A percentile compares a stretch with the other conserved stretches of the same genome.
Conservation (phyloP, 352 stramenopile genomes). For the Pythium pyrilobum region DNA sequence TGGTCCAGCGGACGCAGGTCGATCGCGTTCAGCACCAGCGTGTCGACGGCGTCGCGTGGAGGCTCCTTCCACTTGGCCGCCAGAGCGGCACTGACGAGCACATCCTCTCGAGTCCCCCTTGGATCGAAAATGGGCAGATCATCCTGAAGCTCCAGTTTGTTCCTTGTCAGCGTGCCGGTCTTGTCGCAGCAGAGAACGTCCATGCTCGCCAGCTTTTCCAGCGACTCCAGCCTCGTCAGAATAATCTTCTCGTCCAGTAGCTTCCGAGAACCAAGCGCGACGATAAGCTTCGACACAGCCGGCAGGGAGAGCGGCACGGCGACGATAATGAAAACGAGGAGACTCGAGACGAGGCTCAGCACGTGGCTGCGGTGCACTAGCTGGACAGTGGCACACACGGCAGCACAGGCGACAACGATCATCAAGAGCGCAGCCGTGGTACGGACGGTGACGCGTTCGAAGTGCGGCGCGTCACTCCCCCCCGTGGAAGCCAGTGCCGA, state of each 20-base stretch:
- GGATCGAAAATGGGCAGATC: constrained; percentile 86
- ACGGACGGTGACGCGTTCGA: constrained; percentile 90
- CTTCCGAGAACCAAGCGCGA: constrained; percentile 89
- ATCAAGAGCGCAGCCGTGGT: constrained; percentile 91
- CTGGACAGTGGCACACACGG: constrained; percentile 84
- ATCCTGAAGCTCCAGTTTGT: constrained; percentile 93
- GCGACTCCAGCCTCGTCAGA: constrained; percentile 86
- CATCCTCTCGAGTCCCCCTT: constrained; percentile 74
- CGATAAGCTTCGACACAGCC: constrained; percentile 90
- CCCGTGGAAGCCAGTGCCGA: constrained; percentile 69
- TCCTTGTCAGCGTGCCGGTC: constrained; percentile 93
- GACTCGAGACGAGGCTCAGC: constrained; percentile 80
- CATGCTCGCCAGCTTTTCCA: constrained; percentile 92
- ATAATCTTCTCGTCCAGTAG: constrained; percentile 91
- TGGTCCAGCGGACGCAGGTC: constrained; percentile 78
- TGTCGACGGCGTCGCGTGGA: constrained; percentile 92
- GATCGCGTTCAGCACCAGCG: constrained; percentile 85
- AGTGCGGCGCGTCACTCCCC: constrained; percentile 55
- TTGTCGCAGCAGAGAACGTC: constrained; percentile 96
- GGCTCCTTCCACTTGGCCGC: constrained; percentile 93
- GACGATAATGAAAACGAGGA: constrained; percentile 88
- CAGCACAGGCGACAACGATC: constrained; percentile 81
- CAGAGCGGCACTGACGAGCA: constrained; percentile 89
- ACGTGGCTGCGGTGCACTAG: constrained; percentile 77
- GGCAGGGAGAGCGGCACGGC: constrained; percentile 94